Conservation (phyloP, 805 yeast species). For the Starmerella gropengiesseri region DNA sequence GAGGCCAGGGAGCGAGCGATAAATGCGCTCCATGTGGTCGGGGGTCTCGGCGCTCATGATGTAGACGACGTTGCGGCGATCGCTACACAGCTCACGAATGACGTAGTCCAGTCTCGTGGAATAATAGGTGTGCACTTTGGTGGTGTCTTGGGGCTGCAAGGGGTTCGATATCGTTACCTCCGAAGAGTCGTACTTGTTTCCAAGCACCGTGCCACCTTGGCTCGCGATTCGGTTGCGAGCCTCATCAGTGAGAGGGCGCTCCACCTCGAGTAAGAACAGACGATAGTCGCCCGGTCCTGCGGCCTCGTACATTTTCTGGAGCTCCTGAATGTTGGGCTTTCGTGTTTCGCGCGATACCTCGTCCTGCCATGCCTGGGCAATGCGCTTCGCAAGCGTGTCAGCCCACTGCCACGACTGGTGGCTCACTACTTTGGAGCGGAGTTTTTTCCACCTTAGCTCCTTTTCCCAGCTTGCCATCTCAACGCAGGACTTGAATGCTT, state of each 20-base stretch:
- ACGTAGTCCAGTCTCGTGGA: conserved; percentile 34
- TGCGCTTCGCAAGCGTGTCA: conserved; percentile 40
- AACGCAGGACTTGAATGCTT: conserved; percentile 53
- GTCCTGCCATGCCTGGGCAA: conserved; percentile 43
- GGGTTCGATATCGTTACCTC: background rate
- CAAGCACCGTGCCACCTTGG: conserved; percentile 2
- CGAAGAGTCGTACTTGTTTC: background rate
- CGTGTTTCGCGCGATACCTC: conserved; percentile 32
- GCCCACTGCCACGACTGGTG: conserved; percentile 77
- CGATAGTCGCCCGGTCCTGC: conserved; percentile 10
- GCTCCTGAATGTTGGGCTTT: conserved; percentile 15
- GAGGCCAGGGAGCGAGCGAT: conserved; percentile 52
- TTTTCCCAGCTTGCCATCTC: conserved; percentile 55
- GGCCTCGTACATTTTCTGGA: conserved; percentile 13
- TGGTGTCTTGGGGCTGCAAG: background rate
- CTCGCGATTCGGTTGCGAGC: conserved; percentile 8
- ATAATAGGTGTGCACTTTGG: conserved; percentile 13
- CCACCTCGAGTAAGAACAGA: conserved; percentile 19
- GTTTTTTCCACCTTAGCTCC: conserved; percentile 46
- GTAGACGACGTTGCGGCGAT: conserved; percentile 56
- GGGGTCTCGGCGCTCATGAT: conserved; percentile 57
- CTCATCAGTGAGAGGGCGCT: conserved; percentile 14
- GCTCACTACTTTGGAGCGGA: conserved; percentile 47
- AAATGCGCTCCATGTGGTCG: conserved; percentile 54
- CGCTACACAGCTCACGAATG: conserved; percentile 46